These are phyloP conservation scores for Alternaria dauci DNA, from an alignment of 2,329 filamentous ascomycete species.

Conservation along the genomic window DNA sequence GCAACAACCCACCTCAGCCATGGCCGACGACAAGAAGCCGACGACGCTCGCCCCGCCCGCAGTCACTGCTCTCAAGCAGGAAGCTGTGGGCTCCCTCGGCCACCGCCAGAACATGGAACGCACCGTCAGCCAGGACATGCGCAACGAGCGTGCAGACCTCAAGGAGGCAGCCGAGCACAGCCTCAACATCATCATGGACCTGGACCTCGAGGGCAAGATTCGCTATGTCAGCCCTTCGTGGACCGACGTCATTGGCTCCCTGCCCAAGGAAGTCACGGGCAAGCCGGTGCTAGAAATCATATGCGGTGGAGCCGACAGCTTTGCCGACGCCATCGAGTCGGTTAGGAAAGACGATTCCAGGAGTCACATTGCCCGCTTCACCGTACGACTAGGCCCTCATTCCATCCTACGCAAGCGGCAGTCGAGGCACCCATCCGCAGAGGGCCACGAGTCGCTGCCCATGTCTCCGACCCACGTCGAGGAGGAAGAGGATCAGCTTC, in stretches of 20 bases:
- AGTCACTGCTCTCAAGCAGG: conserved; percentile 54
- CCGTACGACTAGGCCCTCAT: conserved; percentile 47
- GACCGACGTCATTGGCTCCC: conserved; percentile 88
- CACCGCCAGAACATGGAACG: conserved; percentile 61
- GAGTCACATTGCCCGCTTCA: conserved; percentile 74
- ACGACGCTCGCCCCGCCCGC: conserved; percentile 54
- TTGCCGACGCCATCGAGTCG: conserved; percentile 82
- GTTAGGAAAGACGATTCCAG: conserved; percentile 89
- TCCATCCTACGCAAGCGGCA: conserved; percentile 47
- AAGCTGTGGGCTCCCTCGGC: conserved; percentile 41
- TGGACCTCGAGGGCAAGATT: conserved; percentile 87
- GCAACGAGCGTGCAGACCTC: conserved; percentile 90
- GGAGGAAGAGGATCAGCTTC: conserved; percentile 60
- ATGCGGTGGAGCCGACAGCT: conserved; percentile 79
- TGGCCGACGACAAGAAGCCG: conserved; percentile 39
- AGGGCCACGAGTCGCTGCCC: conserved; percentile 40
- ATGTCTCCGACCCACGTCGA: conserved; percentile 41
- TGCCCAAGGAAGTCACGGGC: conserved; percentile 75
- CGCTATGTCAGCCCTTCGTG: conserved; percentile 98
- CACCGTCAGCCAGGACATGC: conserved; percentile 85
- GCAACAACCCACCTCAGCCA: conserved; percentile 25
- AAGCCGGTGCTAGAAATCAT: conserved; percentile 82
- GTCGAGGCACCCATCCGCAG: conserved; percentile 30
- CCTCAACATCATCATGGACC: conserved; percentile 92
- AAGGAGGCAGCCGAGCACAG: conserved; percentile 96